Base-by-base conservation (phyloP, 768 basidiomycete genomes). In the Pluteus cervinus region DNA sequence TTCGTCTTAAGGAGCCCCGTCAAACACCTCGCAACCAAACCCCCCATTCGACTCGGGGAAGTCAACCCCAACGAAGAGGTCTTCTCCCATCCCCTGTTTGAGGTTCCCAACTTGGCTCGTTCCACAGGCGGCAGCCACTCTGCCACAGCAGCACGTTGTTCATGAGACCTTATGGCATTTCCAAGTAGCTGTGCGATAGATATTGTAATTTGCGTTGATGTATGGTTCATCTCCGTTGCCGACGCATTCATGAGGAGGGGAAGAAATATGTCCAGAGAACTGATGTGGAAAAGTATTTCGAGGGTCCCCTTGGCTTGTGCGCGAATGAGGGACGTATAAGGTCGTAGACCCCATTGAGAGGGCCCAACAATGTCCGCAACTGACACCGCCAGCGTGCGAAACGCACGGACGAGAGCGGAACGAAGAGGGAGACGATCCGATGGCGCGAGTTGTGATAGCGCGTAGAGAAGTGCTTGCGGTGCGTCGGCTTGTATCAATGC, bases 71-170 rank as follows among this genome's bases (percentile, higher is more conserved):
- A 54, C 1, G 63, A 47, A 0, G 70, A 66, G 0, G 69, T 61
- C 50, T 78, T 81, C 59, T 88, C 86, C 86, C 86, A 89, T 3
- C 85, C 81, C 1, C 86, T 68, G 41, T 74, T 74, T 2, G 66
- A 67, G 44, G 71, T 79, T 17, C 68, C 61, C 36, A 79, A 78
- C 43, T 65, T 70, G 26, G 63, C 51, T 15, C 81, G 62, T 15
- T 85, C 81, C 0, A 55, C 47, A 0, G 61, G 70, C 5, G 81
- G 85, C 0, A 76, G 50, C 85, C 85, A 87, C 16, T 76, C 73
- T 0, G 73, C 58, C 11, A 86, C 61, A 2, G 63, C 58, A 1
- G 53, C 50, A 15, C 83, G 68, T 46, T 85, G 74, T 3, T 51
- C 49, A 0, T 64, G 60, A 1, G 58, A 65, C 5, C 81, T 71